Percentiles rank a stretch among this genome's conserved stretches.
Evolutionary conservation across 768 basidiomycete species (phyloP).

Genomic region (Amanita muscaria): DNA sequence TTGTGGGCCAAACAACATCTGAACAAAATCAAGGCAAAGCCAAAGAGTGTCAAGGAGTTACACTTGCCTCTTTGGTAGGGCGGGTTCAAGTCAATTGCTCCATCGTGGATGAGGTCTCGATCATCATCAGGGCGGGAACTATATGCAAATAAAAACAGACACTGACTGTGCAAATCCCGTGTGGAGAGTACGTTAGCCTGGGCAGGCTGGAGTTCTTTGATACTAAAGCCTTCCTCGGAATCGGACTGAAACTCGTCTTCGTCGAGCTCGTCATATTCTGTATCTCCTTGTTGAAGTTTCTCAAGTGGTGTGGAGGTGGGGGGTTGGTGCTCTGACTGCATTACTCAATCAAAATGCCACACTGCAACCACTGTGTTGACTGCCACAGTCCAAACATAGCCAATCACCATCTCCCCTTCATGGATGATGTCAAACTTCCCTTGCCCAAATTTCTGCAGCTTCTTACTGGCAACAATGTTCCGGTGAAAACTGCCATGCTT

Average conservation of each 20-base stretch:
- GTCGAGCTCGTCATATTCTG: conserved; percentile 42
- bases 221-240: conserved; percentile 34
- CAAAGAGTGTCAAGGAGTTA: not conserved
- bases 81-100: conserved; percentile 61
- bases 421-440: conserved; percentile 37
- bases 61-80: conserved; percentile 61
- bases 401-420: conserved; percentile 4
- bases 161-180: conserved; percentile 38
- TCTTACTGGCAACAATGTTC: conserved; percentile 46
- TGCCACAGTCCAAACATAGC: conserved; percentile 3
- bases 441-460: conserved; percentile 62
- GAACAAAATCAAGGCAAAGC: not conserved
- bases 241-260: conserved; percentile 35
- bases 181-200: conserved; percentile 34
- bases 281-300: conserved; percentile 11
- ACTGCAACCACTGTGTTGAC: not conserved
- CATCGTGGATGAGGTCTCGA: conserved; percentile 58
- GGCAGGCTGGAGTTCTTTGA: conserved; percentile 33
- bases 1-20: conserved; percentile 74
- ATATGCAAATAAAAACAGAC: not conserved
- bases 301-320: not conserved
- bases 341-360: too few species aligned
- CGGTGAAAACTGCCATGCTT: conserved; percentile 59
- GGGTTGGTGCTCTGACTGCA: not conserved
- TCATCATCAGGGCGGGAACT: not conserved